Evolutionary conservation across 352 stramenopile genomes (phyloP), one percentile per base, ranked within the genome.

Genomic region (Phytophthora pistaciae): DNA sequence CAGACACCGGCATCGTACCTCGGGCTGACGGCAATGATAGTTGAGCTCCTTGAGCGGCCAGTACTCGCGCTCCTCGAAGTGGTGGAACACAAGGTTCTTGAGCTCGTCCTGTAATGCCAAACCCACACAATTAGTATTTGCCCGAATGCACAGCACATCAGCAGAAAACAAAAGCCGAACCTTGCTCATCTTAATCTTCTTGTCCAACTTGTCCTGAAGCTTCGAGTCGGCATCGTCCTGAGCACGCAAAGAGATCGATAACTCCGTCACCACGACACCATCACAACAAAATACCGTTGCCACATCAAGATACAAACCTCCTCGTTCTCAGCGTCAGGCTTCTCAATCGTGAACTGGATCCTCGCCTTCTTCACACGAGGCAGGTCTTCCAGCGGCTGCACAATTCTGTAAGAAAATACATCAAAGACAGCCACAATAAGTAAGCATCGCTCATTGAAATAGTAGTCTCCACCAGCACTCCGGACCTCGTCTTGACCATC

Each of bases 101-200:
- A 96, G 82, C 73, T 94, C 90, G 66, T 96, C 90, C 89, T 96
- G 61, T 11, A 62, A 20, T 9, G 40, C 52, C 36, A 50, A 54
- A 16, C 55, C 25, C 25, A 40, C 25, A 56, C 36, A 65, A 33
- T 29, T 7, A 54, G 48, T 29, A 18, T 29, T 29, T 29, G 9
- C 48, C n/a, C 44, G 16, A 21, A 16, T 8, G 46, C 10, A 53
- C 20, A 53, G 7, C 13, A 10, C 40, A 48, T n/a, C 3, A 3
- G 9, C 40, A 48, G 9, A 29, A 25, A 27, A 27, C 20, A 13
- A n/a, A 13, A 53, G 6, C 25, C 42, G 42, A 77, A 93, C 88
- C 75, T 93, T 93, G 85, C 87, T 94, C 87, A 96, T 95, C 85
- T 96, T 95, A 74, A 95, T 82, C 85, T 95, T 96, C 78, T 94